These are phyloP conservation scores for Neurospora sp. DNA, from an alignment of 495 filamentous ascomycete genomes.

Conservation along the genomic window DNA sequence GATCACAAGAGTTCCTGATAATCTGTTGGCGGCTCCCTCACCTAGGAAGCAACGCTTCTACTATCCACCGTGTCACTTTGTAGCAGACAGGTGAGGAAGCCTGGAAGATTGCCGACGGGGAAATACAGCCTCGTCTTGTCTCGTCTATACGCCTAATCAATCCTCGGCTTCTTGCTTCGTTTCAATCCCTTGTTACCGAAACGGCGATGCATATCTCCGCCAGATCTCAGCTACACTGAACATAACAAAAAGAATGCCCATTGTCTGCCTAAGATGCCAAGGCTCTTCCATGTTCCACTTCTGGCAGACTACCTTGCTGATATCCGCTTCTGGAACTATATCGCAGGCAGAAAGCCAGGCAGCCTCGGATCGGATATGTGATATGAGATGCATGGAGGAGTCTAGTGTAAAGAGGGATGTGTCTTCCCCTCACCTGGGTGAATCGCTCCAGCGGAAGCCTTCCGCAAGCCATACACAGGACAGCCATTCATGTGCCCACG, in stretches of 20 bases:
- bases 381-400: neutral
- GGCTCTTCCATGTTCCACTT: neutral
- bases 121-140: neutral
- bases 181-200: neutral
- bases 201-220: neutral
- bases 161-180: neutral
- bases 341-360: neutral
- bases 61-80: neutral
- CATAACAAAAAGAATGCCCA: neutral
- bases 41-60: neutral
- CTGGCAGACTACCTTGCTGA: neutral
- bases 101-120: neutral
- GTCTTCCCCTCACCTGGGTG: neutral
- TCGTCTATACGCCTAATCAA: neutral
- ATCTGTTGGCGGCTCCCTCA: neutral
- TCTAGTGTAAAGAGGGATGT: neutral
- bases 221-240: neutral
- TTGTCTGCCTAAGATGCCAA: neutral
- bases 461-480: neutral
- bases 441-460: neutral
- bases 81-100: neutral
- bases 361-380: neutral
- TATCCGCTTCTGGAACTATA: neutral
- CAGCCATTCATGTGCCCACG: neutral
- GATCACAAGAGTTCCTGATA: neutral